Evolutionary conservation across 768 basidiomycete genomes (phyloP).

Genomic region (Naganishia friedmannii): DNA sequence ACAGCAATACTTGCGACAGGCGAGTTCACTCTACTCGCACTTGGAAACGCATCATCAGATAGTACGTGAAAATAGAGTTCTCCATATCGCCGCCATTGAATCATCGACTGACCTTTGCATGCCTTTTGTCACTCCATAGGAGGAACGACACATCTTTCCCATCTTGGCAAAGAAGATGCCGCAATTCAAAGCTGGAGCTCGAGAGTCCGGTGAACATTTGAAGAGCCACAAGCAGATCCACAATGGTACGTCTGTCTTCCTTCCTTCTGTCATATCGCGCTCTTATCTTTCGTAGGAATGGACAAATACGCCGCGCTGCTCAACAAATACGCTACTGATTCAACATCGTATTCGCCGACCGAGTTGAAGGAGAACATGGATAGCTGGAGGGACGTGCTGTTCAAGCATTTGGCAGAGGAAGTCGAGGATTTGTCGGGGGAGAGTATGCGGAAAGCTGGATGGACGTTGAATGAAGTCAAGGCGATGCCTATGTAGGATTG

Average conservation of each 20-base stretch:
- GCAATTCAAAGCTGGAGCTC: slow-evolving; percentile 48
- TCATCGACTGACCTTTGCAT: not conserved
- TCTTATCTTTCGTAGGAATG: slow-evolving; percentile 34
- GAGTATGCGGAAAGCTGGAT: slow-evolving; percentile 48
- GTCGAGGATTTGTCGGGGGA: slow-evolving; percentile 47
- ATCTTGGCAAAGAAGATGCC: slow-evolving; percentile 51
- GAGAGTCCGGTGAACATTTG: slow-evolving; percentile 51
- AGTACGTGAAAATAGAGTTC: slow-evolving; percentile 30
- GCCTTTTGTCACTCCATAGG: not conserved
- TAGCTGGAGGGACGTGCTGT: slow-evolving; percentile 47
- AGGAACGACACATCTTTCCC: slow-evolving; percentile 53
- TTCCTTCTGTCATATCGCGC: not conserved
- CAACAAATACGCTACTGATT: slow-evolving; percentile 35
- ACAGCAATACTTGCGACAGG: slow-evolving; percentile 42
- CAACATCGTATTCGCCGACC: slow-evolving; percentile 41
- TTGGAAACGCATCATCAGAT: slow-evolving; percentile 50
- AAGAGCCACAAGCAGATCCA: slow-evolving; percentile 51
- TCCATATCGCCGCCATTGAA: not conserved
- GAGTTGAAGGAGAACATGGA: slow-evolving; percentile 44
- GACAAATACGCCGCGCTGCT: slow-evolving; percentile 45
- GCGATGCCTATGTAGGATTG: slow-evolving; percentile 40
- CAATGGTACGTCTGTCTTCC: slow-evolving; percentile 40
- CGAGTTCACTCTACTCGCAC: slow-evolving; percentile 39
- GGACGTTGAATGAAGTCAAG: slow-evolving; percentile 46
- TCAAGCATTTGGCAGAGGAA: slow-evolving; percentile 51